Evolutionary conservation across 768 basidiomycete genomes (phyloP).

Genomic region (Strobilomyces confusus): DNA sequence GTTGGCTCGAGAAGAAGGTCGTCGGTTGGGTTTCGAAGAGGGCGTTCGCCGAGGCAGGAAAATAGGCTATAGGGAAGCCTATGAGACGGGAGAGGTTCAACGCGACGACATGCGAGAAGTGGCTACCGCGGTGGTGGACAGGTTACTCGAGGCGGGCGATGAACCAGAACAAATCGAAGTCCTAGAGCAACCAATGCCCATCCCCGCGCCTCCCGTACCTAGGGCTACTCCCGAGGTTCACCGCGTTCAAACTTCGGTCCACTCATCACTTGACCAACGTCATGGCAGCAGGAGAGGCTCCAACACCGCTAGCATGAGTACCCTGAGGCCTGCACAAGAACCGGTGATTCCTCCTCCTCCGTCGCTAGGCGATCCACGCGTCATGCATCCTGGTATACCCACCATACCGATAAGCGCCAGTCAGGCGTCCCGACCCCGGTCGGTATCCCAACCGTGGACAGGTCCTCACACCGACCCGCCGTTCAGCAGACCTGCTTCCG

Average conservation of each 20-base stretch:
- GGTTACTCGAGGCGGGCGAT: conserved; percentile 23
- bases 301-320: conserved; percentile 12
- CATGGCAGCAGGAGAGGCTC: conserved; percentile 14
- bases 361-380: conserved; percentile 11
- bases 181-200: conserved; percentile 9
- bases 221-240: conserved; percentile 24
- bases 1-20: conserved; percentile 51
- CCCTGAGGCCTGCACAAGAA: conserved; percentile 11
- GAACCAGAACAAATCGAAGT: conserved; percentile 23
- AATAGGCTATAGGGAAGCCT: conserved; percentile 28
- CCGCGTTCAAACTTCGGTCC: conserved; percentile 18
- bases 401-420: conserved; percentile 11
- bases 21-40: conserved; percentile 48
- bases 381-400: conserved; percentile 6
- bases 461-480: conserved; percentile 8
- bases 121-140: conserved; percentile 18
- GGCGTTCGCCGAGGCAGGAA: conserved; percentile 39
- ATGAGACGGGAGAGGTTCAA: conserved; percentile 14
- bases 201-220: conserved; percentile 12
- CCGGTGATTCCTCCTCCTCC: conserved; percentile 7
- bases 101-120: conserved; percentile 17
- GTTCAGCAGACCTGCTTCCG: conserved; percentile 15
- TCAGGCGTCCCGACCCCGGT: conserved; percentile 15
- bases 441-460: conserved; percentile 17
- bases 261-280: conserved; percentile 17